Evolutionary conservation across 192 early-diverging fungal genomes (phyloP), one percentile per base, ranked within the genome.

Genomic region (Lunasporangiospora selenospora): DNA sequence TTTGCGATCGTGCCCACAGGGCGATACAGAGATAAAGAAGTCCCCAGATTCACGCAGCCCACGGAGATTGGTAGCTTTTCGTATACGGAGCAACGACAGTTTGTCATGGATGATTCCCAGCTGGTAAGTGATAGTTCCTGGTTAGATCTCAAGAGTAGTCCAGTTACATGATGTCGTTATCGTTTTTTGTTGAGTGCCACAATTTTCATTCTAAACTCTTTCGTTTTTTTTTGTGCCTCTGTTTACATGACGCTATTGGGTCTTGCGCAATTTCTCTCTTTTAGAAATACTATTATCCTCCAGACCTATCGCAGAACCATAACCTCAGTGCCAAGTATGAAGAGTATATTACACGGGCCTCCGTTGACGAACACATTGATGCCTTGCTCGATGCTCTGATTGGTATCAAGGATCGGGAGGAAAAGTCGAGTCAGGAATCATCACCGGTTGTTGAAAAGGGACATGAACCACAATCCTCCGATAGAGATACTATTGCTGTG

Each of bases 301-400:
- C 83, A 3, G 78, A 80, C 31, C 30, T 83, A 13, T 36, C 73
- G 2, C 58, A 70, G 12, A 48, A 55, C 39, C 81, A 79, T 12
- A 80, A 85, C 42, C 77, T 95, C 6, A 84, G 84, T 10, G 71
- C 73, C 37, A 92, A 93, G 0, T 89, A 87, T 61, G 85, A 92
- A 10, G 62, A 81, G 9, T 93, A 88, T 58, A 84, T 92, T 12
- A 47, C 76, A 39, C 85, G 94, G 10, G 87, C 89, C 55, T 37
- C 58, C 5, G 55, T 80, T 4, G 77, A 81, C 47, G 97, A 96
- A 51, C 90, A 92, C 49, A 80, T 98, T 44, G 92, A 98, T 64
- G 85, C 91, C 0, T 65, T 98, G 26, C 75, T 96, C 45, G 75
- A 85, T 37, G 85, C 89, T 0, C 57, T 93, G 9, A 61, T 77